Base-by-base conservation (phyloP, 805 yeast species). In the Candida maesae region DNA sequence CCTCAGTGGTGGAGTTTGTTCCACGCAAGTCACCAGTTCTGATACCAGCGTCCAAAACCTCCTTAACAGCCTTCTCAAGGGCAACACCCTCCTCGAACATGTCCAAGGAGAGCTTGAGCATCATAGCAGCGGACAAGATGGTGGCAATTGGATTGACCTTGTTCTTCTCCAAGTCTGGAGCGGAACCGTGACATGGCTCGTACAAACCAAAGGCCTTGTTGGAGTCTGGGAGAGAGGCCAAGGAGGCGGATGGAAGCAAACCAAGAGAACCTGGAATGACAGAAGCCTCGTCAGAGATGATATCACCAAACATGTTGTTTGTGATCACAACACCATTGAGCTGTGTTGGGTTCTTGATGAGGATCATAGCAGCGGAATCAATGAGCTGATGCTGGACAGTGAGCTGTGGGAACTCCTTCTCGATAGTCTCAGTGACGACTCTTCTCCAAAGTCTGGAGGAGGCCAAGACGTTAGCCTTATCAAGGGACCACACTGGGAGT, bases 151-250 rank as follows among this genome's bases (percentile, higher is more conserved):
- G 99, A 68, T 91, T 91, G 44, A 90, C 99, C 68, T 86, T 84
- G 63, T 88, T 87, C 45, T 68, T 71, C 38, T 82, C 81, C 60
- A 91, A 78, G 65, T 91, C 99, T 38, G 99, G 99, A 26, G 99
- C 99, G 35, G 96, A 84, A 35, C 99, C 99, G 64, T 91, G 99
- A 61, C 97, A 91, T 52, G 99, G 98, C 70, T 93, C 99, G 64
- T 93, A 93, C 50, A 93, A 73, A 44, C 99, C 99, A 61, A 93
- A 90, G 1, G 98, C 98, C 37, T 76, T 71, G 73, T 90, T 90
- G 29, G 91, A 79, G 66, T 91, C 96, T 39, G 99, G 99, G 60
- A 93, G 74, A n/a, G 97, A 88, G 4, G 97, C 93, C 59, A 93
- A 77, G 16, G 98, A 91, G 3, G 99, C 74, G 42, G 96, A 87